Evolutionary conservation across 768 basidiomycete species (phyloP), one percentile per base, ranked within the genome.

Genomic region (Hygrocybe coccinea): DNA sequence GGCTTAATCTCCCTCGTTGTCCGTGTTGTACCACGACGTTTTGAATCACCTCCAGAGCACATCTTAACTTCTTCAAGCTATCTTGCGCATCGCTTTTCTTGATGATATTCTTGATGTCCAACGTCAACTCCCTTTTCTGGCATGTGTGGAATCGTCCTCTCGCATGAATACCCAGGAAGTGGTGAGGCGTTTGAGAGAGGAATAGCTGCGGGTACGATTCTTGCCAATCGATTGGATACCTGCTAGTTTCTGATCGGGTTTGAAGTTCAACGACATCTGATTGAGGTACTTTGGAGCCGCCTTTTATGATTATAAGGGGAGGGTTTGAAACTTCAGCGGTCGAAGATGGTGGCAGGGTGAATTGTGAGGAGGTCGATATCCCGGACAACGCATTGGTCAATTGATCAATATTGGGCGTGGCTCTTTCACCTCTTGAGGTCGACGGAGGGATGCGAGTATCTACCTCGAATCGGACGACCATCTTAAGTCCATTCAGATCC

Each of bases 161-260:
- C 11, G 71, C 62, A 64, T 89, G 87, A 38, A 78, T 69, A 0
- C 79, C 87, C 52, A 87, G 70, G 63, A 80, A 83, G 56, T 83
- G 75, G 60, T 81, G 77, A 1, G 76, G 70, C 0, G 85, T 89
- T 63, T 85, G 83, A 5, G 88, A 87, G 53, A 90, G 76, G 64
- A 79, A 84, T 10, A 89, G 68, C 64, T 89, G 87, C 0, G 83
- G 80, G 65, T 82, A 87, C 1, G 73, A 69, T 11, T 86, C 84
- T 25, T 62, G 70, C 85, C 85, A 88, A 61, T 85, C 72, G 56
- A 73, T 72, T 2, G 65, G 61, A 9, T 55, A 56, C 35, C 64
- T 61, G 46, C 64, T 70, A 14, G 53, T 65, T 33, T 66, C 62
- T 6, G 75, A 72, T 35, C 75, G 72, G 2, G 81, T 81, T 15